Conservation (phyloP, 176 grass and related monocot species). For the Eremochloa ophiuroides region DNA sequence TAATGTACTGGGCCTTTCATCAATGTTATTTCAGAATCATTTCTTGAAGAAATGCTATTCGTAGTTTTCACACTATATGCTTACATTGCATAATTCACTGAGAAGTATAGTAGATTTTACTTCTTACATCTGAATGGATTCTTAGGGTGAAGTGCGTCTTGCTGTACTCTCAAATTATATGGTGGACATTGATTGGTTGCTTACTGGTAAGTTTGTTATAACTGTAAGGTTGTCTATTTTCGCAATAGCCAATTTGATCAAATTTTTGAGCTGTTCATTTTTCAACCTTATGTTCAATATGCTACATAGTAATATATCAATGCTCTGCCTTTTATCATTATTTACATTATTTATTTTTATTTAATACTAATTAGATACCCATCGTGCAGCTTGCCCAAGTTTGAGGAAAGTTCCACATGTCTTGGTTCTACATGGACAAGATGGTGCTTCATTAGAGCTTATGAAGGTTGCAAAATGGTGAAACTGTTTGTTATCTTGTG, state of each 20-base stretch:
- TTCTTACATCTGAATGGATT: conserved; percentile 36
- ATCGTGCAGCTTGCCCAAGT: conserved; percentile 63
- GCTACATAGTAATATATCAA: conserved; percentile 3
- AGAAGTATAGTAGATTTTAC: conserved; percentile 27
- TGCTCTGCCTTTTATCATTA: background rate
- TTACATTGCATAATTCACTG: background rate
- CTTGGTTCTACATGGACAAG: conserved; percentile 81
- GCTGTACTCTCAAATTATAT: conserved; percentile 96
- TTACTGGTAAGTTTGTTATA: conserved; percentile 51
- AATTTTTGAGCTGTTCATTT: background rate
- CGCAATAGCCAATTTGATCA: background rate
- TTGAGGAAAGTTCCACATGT: conserved; percentile 81
- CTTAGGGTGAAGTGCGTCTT: conserved; percentile 68
- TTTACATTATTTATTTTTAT: background rate
- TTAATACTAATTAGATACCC: conserved; percentile 15
- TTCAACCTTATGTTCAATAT: background rate
- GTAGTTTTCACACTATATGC: background rate
- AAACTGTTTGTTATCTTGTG: conserved; percentile 12
- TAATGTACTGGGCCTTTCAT: background rate
- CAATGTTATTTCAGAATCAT: background rate
- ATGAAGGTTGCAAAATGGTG: conserved; percentile 40
- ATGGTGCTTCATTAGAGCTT: conserved; percentile 63
- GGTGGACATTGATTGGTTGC: conserved; percentile 94
- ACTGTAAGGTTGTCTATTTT: background rate
- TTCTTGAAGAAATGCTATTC: background rate